These are phyloP conservation scores for Coffea eugenioides DNA, from an alignment of 257 asterid genomes.

Conservation along the genomic window DNA sequence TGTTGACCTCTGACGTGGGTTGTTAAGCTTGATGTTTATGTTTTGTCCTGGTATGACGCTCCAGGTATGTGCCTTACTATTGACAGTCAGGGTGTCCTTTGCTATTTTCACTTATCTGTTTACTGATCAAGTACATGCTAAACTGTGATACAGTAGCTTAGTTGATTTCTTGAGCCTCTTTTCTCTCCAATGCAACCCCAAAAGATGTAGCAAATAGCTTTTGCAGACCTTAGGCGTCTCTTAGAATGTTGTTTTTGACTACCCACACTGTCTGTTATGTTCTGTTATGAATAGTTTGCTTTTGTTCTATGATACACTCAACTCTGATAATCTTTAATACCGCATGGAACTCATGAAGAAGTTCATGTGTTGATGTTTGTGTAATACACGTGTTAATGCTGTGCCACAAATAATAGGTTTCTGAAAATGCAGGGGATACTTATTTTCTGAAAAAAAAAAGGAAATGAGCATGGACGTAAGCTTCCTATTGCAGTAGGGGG, in stretches of 20 bases:
- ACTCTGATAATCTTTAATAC: background rate
- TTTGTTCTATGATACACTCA: background rate
- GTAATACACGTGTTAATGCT: background rate
- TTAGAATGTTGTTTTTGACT: background rate
- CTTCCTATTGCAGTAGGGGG: background rate
- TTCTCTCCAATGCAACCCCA: background rate
- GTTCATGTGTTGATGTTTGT: too few species aligned
- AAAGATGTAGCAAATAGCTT: background rate
- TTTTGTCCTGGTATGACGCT: background rate
- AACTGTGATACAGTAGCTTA: background rate
- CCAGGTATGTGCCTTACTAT: conserved; percentile 5
- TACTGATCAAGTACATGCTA: background rate
- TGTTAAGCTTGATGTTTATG: background rate
- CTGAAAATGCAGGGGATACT: background rate
- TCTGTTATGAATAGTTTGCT: background rate
- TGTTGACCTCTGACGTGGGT: conserved; percentile 58
- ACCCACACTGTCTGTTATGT: background rate
- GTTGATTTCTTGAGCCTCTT: background rate
- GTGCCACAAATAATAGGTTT: background rate
- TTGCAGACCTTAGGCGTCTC: background rate
- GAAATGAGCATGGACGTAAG: background rate
- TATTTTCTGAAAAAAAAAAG: background rate
- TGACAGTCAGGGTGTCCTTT: background rate
- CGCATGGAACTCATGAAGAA: background rate
- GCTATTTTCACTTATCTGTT: background rate